phyloP scores from a whole-genome alignment of 2,329 filamentous ascomycete genomes.

The Diaporthe caulivora region DNA sequence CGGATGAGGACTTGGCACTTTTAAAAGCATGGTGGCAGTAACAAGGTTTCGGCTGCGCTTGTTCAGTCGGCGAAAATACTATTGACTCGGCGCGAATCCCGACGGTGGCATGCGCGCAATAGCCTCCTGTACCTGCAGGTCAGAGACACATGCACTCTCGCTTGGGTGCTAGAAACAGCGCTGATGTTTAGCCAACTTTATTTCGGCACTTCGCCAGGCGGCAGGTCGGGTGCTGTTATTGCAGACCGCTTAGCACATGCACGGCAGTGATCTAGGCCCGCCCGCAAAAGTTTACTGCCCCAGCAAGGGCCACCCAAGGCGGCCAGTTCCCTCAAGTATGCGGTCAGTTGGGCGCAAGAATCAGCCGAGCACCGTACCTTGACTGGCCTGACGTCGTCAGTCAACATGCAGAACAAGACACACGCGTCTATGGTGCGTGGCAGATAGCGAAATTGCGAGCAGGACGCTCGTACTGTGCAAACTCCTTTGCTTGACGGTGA shows the following conservation, averaged over 20 bases:
- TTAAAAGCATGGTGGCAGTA: not conserved
- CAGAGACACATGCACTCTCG: not conserved
- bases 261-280: slow-evolving; percentile 12
- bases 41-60: slow-evolving; percentile 21
- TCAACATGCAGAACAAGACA: not conserved
- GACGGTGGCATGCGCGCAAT: not conserved
- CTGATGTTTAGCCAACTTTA: not conserved
- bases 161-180: not conserved
- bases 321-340: not conserved
- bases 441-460: not conserved
- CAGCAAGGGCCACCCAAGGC: not conserved
- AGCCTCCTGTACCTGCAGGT: slow-evolving; percentile 12
- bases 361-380: not conserved
- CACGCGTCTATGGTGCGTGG: not conserved
- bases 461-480: too few species aligned
- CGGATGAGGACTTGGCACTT: not conserved
- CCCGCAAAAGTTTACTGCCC: not conserved
- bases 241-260: not conserved
- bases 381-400: not conserved
- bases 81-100: not conserved
- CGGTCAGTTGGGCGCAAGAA: not conserved
- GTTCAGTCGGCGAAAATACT: not conserved
- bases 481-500: not conserved
- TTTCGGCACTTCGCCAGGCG: not conserved
- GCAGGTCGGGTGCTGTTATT: not conserved